phyloP scores from a whole-genome alignment of 345 rosid genomes.

The Linum lewisii region DNA sequence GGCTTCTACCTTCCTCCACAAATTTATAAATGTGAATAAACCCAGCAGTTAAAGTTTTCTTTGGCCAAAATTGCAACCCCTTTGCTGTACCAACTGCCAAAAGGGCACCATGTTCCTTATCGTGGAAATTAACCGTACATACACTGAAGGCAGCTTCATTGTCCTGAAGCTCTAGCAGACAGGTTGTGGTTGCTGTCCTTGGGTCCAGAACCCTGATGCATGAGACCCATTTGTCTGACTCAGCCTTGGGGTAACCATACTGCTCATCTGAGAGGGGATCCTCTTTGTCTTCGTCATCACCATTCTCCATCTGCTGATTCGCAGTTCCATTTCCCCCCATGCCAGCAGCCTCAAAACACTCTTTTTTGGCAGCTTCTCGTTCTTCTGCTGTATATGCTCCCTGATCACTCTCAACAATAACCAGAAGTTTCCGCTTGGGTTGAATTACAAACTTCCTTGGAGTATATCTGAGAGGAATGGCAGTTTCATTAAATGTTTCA shows the following conservation, averaged over 20 bases:
- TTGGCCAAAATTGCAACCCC: constrained; percentile 89
- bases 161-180: constrained; percentile 95
- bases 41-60: constrained; percentile 54
- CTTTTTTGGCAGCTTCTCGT: constrained; percentile 92
- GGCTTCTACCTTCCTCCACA: constrained; percentile 74
- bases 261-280: constrained; percentile 93
- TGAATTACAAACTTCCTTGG: constrained; percentile 91
- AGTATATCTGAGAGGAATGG: constrained; percentile 86
- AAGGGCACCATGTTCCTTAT: constrained; percentile 86
- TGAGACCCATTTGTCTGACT: constrained; percentile 89
- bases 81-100: constrained; percentile 93
- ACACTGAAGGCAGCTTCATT: constrained; percentile 92
- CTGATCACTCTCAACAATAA: constrained; percentile 91
- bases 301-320: constrained; percentile 63
- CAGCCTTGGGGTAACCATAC: constrained; percentile 93
- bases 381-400: constrained; percentile 93
- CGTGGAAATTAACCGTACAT: constrained; percentile 91
- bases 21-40: constrained; percentile 86
- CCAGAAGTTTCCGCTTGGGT: constrained; percentile 64
- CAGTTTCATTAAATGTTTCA: constrained; percentile 89
- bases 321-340: constrained; percentile 72
- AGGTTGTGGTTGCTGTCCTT: constrained; percentile 63
- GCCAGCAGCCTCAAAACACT: constrained; percentile 74
- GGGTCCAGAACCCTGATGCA: constrained; percentile 96
- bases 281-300: constrained; percentile 79